A percentile compares a stretch with the other conserved stretches of the same genome.
Conservation (phyloP, 805 yeast genomes). For the Monosporozyma unispora region DNA sequence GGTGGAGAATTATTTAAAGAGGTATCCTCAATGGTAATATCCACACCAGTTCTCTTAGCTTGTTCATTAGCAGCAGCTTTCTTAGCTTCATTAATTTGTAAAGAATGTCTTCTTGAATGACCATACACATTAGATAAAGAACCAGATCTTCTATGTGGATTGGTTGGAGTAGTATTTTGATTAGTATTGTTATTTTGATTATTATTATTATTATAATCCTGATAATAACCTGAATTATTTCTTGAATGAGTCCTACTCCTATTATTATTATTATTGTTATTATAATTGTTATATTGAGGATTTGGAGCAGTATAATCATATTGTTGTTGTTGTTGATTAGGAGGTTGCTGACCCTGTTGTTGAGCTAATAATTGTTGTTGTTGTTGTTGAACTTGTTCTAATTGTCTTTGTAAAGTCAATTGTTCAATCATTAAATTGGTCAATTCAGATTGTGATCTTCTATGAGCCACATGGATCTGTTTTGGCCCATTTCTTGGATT, state of each 20-base stretch:
- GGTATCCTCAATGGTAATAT: constrained; percentile 14
- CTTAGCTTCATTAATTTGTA: constrained; percentile 87
- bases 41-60: constrained; percentile 46
- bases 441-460: constrained; percentile 91
- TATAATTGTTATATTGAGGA: constrained; percentile 20
- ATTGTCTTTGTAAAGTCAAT: constrained; percentile 77
- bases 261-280: constrained; percentile 8
- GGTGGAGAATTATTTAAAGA: not conserved
- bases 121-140: constrained; percentile 46
- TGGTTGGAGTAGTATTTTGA: constrained; percentile 7
- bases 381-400: constrained; percentile 85
- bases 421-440: constrained; percentile 90
- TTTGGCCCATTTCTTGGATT: constrained; percentile 40
- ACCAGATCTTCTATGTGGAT: constrained; percentile 41
- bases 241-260: constrained; percentile 31
- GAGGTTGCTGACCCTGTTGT: too few species aligned
- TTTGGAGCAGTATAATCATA: constrained; percentile 35
- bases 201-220: constrained; percentile 12
- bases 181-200: constrained; percentile 9
- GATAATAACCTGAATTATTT: constrained; percentile 28
- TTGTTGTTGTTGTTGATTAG: constrained; percentile 50
- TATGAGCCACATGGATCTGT: constrained; percentile 86
- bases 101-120: constrained; percentile 83
- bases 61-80: constrained; percentile 92
- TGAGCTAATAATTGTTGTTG: constrained; percentile 61